phyloP scores from a whole-genome alignment of 371 early-diverging fungal species.

The Capillidium heterosporum region DNA sequence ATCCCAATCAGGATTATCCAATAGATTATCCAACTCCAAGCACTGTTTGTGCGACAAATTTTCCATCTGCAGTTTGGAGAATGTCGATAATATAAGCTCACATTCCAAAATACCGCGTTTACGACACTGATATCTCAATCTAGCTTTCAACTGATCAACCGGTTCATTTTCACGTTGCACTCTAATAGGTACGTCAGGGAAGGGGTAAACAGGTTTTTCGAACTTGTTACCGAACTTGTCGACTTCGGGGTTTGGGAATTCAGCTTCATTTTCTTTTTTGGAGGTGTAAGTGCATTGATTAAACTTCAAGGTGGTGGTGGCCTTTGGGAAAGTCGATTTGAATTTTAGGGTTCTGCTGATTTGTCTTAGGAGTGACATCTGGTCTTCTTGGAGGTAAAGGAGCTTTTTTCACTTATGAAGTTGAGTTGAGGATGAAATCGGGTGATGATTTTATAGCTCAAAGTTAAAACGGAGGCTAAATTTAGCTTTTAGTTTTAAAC shows the following conservation, averaged over 20 bases:
- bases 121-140: constrained; percentile 74
- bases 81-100: constrained; percentile 78
- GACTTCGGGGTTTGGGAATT: neutral
- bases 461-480: no score
- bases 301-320: no score
- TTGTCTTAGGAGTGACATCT: no score
- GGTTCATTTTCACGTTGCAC: neutral
- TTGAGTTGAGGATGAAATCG: no score
- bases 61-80: constrained; percentile 43
- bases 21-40: constrained; percentile 55
- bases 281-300: no score
- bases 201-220: neutral
- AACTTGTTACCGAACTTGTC: neutral
- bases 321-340: no score
- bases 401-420: no score
- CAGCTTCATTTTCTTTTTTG: no score
- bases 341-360: no score
- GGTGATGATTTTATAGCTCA: no score
- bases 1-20: constrained; percentile 93
- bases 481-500: no score
- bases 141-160: constrained; percentile 11
- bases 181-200: neutral
- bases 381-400: no score
- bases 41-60: constrained; percentile 33
- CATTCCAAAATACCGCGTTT: constrained; percentile 92